Conservation (phyloP, 495 filamentous ascomycete genomes). For the Penicillium pancosmium region DNA sequence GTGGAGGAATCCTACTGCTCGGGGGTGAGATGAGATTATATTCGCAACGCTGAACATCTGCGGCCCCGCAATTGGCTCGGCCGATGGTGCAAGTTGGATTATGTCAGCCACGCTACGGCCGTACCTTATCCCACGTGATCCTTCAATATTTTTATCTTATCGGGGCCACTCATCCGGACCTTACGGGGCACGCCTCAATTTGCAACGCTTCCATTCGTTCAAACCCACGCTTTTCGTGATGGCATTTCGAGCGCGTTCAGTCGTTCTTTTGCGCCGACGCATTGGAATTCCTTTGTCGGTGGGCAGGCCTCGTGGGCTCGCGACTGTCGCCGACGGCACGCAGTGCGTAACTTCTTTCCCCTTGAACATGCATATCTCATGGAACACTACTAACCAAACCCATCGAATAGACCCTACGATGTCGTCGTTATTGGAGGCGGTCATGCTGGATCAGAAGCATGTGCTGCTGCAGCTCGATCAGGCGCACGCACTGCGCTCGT, state of each 20-base stretch:
- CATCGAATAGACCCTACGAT: constrained; percentile 69
- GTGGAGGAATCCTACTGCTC: constrained; percentile 3
- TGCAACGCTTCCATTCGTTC: not conserved
- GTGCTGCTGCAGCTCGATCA: constrained; percentile 86
- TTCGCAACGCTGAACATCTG: constrained; percentile 43
- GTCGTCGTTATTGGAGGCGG: constrained; percentile 95
- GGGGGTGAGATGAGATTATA: no score
- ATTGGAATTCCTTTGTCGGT: constrained; percentile 27
- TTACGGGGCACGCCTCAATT: not conserved
- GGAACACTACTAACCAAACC: constrained; percentile 6
- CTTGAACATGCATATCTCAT: not conserved
- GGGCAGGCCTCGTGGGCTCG: constrained; percentile 38
- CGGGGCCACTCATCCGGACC: not conserved
- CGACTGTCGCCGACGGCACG: constrained; percentile 49
- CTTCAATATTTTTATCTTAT: constrained; percentile 6
- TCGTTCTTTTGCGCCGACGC: constrained; percentile 36
- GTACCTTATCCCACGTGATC: not conserved
- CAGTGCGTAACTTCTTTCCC: constrained; percentile 34
- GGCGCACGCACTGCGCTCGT: constrained; percentile 89
- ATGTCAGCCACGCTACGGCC: not conserved
- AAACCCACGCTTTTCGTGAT: constrained; percentile 22
- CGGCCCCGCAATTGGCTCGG: constrained; percentile 42
- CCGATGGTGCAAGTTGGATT: constrained; percentile 26
- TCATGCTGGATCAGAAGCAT: constrained; percentile 93
- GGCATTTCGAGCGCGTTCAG: constrained; percentile 40